Base-by-base conservation (phyloP, 2,329 filamentous ascomycete species). In the Chrysoporthe austroafricana region DNA sequence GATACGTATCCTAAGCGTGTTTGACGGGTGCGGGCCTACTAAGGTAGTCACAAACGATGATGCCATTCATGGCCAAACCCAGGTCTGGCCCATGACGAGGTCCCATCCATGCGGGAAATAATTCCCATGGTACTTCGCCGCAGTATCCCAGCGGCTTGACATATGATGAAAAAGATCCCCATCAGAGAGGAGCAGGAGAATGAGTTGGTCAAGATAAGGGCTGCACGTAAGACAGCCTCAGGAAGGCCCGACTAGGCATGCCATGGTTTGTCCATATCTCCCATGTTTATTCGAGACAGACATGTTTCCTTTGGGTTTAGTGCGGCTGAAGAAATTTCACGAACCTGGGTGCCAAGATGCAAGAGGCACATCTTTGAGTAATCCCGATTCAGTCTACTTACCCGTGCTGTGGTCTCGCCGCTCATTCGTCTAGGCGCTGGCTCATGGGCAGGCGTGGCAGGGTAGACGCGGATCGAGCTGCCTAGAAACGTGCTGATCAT, bases 271-370 rank as follows among this genome's bases (percentile, higher is more conserved):
- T 48, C 60, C 57, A 36, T 46, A 62, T 26, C 66, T n/a, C 57
- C 18, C 14, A n/a, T n/a, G 21, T 44, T 44, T 57, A 36, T 42
- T 18, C 50, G 42, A 26, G 16, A 39, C 62, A 54, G 18, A 48
- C 57, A 52, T 57, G 36, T 5, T 34, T 54, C 13, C 66, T 56
- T 67, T 32, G n/a, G 64, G 67, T 52, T 62, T 69, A 69, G 68
- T 69, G 68, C 64, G 68, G 68, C 64, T 67, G 62, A 67, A 62
- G 62, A 67, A 42, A 61, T 48, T 69, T 50, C 58, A 36, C 14
- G 43, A 57, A 9, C 13, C 21, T 8, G 59, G 61, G 18, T 42
- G 34, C 32, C 34, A 42, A 43, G 57, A 21, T 26, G 57, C 18
- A 21, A 44, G 16, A 44, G 14, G 16, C 21, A 21, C 58, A 61